Conservation (phyloP, 305 asterid species). For the Solanum chacoense region DNA sequence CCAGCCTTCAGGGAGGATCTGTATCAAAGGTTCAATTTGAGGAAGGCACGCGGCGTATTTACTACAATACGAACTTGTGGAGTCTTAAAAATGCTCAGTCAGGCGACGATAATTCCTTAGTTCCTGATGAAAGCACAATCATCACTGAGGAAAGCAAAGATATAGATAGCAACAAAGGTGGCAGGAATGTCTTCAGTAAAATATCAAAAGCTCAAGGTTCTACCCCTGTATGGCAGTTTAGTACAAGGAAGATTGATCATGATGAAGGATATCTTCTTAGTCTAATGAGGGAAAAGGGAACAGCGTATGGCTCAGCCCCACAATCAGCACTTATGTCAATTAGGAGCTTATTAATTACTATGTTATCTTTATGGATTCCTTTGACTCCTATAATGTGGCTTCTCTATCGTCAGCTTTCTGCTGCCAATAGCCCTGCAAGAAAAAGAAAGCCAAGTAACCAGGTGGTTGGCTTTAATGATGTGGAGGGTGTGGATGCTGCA, state of each 20-base stretch:
- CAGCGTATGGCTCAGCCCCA: slow-evolving; percentile 74
- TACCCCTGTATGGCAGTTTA: slow-evolving; percentile 59
- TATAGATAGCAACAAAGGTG: slow-evolving; percentile 4
- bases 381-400: slow-evolving; percentile 89
- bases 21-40: slow-evolving; percentile 71
- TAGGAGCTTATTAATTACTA: slow-evolving; percentile 67
- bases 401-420: slow-evolving; percentile 74
- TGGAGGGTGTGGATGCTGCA: slow-evolving; percentile 89
- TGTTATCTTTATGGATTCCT: slow-evolving; percentile 81
- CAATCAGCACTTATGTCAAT: slow-evolving; percentile 52
- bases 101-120: slow-evolving; percentile 9
- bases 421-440: slow-evolving; percentile 78
- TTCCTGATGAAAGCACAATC: slow-evolving; percentile 8
- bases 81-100: slow-evolving; percentile 12
- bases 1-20: slow-evolving; percentile 55
- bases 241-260: slow-evolving; percentile 85
- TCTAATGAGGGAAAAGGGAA: slow-evolving; percentile 76
- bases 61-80: slow-evolving; percentile 34
- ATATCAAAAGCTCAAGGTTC: slow-evolving; percentile 25
- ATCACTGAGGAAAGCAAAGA: slow-evolving; percentile 13
- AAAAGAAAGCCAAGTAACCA: slow-evolving; percentile 53
- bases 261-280: slow-evolving; percentile 82
- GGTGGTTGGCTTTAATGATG: slow-evolving; percentile 71
- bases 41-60: slow-evolving; percentile 88
- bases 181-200: slow-evolving; percentile 18